Percentiles rank a stretch among this genome's conserved stretches.
These are phyloP conservation scores for Amauroascus verrucosus DNA, from an alignment of 2,329 filamentous ascomycete genomes.

Conservation along the genomic window DNA sequence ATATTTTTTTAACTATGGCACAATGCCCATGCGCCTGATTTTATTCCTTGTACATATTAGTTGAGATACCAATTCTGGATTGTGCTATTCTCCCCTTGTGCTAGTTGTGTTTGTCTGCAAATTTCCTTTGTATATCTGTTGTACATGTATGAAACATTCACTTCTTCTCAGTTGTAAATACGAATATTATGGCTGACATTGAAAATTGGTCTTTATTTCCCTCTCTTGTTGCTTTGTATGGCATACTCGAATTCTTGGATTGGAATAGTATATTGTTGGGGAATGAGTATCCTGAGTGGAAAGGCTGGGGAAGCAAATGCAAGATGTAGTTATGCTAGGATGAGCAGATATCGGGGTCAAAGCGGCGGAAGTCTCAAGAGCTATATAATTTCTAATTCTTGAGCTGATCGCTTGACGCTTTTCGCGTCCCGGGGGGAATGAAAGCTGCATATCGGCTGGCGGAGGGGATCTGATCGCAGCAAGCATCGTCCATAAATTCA, in stretches of 20 bases:
- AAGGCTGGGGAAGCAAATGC: no score
- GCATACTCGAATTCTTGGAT: no score
- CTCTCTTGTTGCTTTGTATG: neutral
- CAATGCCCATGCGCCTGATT: neutral
- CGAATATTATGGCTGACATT: neutral
- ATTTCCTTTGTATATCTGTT: neutral
- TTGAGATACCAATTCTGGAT: constrained; percentile 3
- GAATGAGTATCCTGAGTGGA: no score
- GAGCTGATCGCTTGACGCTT: no score
- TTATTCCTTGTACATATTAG: neutral
- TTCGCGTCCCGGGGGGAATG: no score
- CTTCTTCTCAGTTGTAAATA: neutral
- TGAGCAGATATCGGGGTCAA: no score
- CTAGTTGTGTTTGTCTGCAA: neutral
- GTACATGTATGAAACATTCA: neutral
- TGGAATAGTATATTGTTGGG: no score
- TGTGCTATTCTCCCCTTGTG: neutral
- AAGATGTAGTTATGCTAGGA: no score
- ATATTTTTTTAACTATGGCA: neutral
- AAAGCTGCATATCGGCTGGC: no score
- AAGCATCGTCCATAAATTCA: neutral
- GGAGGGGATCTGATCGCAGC: no score
- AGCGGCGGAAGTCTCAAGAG: no score
- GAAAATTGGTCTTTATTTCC: neutral
- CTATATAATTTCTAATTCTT: no score